A percentile compares a stretch with the other conserved stretches of the same genome.
phyloP scores from a whole-genome alignment of 2,329 filamentous ascomycete genomes.

The Fusarium tanahbumbuense region DNA sequence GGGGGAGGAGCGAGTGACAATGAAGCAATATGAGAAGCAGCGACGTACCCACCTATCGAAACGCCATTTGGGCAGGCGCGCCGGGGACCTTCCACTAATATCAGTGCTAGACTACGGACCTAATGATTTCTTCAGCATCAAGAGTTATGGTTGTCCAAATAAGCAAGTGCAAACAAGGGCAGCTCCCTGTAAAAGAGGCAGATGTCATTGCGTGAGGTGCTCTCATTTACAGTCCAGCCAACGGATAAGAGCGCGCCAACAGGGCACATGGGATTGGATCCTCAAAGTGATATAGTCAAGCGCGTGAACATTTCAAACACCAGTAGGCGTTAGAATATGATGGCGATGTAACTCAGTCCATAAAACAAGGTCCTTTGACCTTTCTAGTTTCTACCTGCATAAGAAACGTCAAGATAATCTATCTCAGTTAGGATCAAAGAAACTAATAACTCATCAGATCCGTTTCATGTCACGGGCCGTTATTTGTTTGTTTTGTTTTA shows the following conservation, averaged over 20 bases:
- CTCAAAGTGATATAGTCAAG: conserved; percentile 21
- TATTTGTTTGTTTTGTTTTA: conserved; percentile 5
- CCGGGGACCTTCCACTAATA: not conserved
- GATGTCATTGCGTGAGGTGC: conserved; percentile 1
- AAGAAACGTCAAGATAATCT: not conserved
- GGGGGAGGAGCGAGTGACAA: conserved; percentile 11
- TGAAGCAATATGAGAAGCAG: conserved; percentile 13
- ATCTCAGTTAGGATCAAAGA: not conserved
- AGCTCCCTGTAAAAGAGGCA: conserved; percentile 12
- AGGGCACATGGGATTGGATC: conserved; percentile 33
- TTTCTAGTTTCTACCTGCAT: not conserved
- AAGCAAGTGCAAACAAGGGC: conserved; percentile 1
- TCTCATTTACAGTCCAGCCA: conserved; percentile 9
- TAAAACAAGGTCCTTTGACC: not conserved
- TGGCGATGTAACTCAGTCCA: not conserved
- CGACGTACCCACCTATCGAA: conserved; percentile 9
- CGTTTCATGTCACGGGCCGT: conserved; percentile 11
- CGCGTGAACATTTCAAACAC: conserved; percentile 8
- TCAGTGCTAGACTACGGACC: not conserved
- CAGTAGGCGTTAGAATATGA: not conserved
- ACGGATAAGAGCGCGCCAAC: conserved; percentile 27
- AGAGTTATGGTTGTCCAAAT: not conserved
- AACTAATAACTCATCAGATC: not conserved
- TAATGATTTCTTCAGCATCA: not conserved
- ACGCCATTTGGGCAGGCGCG: not conserved